phyloP scores from a whole-genome alignment of 352 stramenopile genomes.

The Phytophthora multivora region DNA sequence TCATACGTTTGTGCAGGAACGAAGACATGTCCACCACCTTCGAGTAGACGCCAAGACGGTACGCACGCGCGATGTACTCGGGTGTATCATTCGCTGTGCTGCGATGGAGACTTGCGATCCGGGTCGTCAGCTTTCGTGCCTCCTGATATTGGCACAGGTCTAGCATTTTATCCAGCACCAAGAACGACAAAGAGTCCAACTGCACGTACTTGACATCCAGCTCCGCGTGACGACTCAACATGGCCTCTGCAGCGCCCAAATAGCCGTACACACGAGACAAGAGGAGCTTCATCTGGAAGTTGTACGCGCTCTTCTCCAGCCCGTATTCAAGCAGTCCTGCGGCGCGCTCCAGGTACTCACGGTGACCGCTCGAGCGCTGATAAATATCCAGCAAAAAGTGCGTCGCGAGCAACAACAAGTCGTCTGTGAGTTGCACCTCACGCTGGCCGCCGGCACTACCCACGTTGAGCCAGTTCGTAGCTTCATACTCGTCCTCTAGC shows the following conservation, averaged over 20 bases:
- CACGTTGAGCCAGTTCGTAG: conserved; percentile 73
- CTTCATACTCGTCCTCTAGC: conserved; percentile 73
- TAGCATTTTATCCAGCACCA: conserved; percentile 84
- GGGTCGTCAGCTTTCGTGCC: conserved; percentile 51
- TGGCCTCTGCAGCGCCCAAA: conserved; percentile 64
- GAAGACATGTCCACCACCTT: conserved; percentile 85
- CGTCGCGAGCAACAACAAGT: conserved; percentile 74
- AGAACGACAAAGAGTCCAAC: conserved; percentile 82
- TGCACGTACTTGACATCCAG: conserved; percentile 89
- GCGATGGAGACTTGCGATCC: conserved; percentile 58
- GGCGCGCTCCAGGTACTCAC: conserved; percentile 54
- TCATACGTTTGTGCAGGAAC: conserved; percentile 79
- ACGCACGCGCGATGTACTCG: conserved; percentile 80
- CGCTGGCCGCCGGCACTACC: conserved; percentile 74
- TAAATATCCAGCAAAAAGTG: conserved; percentile 77
- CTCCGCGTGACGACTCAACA: conserved; percentile 70
- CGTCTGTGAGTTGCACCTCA: conserved; percentile 86
- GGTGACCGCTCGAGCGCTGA: conserved; percentile 42
- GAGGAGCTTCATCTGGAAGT: conserved; percentile 92
- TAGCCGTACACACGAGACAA: conserved; percentile 81
- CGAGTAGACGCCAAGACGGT: conserved; percentile 84
- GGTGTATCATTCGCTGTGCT: conserved; percentile 68
- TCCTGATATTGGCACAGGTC: conserved; percentile 64
- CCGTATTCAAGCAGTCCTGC: conserved; percentile 74
- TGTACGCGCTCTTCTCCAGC: conserved; percentile 83